Evolutionary conservation across 768 basidiomycete species (phyloP).

Genomic region (Podaxis sp.): DNA sequence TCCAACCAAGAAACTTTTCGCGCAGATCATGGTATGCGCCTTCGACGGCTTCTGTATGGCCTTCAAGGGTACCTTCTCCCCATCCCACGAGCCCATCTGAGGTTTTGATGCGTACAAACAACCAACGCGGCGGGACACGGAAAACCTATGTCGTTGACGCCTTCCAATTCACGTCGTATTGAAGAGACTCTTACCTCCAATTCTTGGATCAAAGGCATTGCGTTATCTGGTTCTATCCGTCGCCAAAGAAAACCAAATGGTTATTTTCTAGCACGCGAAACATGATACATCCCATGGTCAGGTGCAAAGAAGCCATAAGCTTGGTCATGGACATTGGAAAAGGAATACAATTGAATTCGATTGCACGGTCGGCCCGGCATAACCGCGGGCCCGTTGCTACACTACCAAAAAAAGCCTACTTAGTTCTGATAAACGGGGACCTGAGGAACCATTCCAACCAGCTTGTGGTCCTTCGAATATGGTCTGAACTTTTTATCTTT

Average conservation of each 20-base stretch:
- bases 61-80: slow-evolving; percentile 73
- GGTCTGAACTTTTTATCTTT: slow-evolving; percentile 11
- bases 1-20: slow-evolving; percentile 54
- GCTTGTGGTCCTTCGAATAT: background rate
- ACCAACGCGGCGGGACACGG: slow-evolving; percentile 68
- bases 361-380: background rate
- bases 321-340: background rate
- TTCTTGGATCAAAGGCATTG: background rate
- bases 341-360: background rate
- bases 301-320: background rate
- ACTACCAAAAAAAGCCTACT: background rate
- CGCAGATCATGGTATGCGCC: slow-evolving; percentile 59
- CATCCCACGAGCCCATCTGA: slow-evolving; percentile 62
- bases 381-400: background rate
- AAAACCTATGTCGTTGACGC: slow-evolving; percentile 36
- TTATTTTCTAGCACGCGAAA: background rate
- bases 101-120: slow-evolving; percentile 69
- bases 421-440: background rate
- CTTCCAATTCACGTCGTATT: background rate
- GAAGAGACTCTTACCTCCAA: background rate
- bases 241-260: background rate
- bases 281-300: background rate
- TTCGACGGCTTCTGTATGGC: slow-evolving; percentile 71
- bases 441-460: background rate
- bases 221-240: background rate